A percentile compares a stretch with the other conserved stretches of the same genome.
phyloP scores from a whole-genome alignment of 495 filamentous ascomycete genomes.

The Penicillium argentinense region DNA sequence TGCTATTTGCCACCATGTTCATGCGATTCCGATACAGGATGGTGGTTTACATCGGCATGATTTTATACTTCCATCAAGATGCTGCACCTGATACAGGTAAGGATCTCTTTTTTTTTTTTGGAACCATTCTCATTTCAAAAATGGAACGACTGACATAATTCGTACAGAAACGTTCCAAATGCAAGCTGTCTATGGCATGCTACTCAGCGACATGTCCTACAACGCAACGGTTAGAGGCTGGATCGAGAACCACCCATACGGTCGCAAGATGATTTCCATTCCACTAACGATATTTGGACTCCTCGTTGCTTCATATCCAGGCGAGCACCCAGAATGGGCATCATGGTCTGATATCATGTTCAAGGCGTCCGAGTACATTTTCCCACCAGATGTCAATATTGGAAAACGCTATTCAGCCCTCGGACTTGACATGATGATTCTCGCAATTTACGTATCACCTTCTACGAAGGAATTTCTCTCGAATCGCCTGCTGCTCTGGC shows the following conservation, averaged over 20 bases:
- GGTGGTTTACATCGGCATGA: conserved; percentile 50
- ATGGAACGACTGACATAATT: too few species aligned
- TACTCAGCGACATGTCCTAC: conserved; percentile 57
- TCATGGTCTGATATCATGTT: conserved; percentile 58
- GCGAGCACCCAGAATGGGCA: conserved; percentile 56
- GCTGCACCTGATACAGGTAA: conserved; percentile 32
- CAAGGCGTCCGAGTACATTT: conserved; percentile 47
- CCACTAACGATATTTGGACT: conserved; percentile 64
- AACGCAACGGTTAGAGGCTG: conserved; percentile 14
- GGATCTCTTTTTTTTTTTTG: not conserved
- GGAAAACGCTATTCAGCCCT: conserved; percentile 56
- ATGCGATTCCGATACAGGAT: conserved; percentile 57
- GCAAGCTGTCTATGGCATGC: conserved; percentile 64
- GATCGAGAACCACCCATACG: conserved; percentile 46
- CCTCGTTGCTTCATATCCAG: conserved; percentile 60
- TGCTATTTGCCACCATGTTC: conserved; percentile 58
- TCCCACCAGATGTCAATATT: conserved; percentile 55
- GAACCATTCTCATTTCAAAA: too few species aligned
- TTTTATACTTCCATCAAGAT: conserved; percentile 54
- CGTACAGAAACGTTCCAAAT: conserved; percentile 51
- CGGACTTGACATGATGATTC: conserved; percentile 57
- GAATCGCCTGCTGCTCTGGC: conserved; percentile 60
- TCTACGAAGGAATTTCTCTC: conserved; percentile 56
- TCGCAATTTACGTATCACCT: conserved; percentile 60
- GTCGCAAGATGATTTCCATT: conserved; percentile 56